Evolutionary conservation across 2,329 filamentous ascomycete species (phyloP).

Genomic region (Pyricularia sp.): DNA sequence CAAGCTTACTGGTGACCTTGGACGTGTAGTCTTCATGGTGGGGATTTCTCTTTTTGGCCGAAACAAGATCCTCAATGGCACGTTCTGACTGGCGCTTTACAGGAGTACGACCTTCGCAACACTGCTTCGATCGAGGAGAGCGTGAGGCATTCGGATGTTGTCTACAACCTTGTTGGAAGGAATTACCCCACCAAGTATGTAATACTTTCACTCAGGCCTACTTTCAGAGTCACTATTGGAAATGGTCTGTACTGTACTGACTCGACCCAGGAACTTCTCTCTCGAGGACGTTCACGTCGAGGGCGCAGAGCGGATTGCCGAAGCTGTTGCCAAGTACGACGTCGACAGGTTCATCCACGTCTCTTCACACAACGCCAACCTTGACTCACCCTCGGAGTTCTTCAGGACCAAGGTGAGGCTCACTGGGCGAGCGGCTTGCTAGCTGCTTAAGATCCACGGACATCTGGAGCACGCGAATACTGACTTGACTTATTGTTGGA

Average conservation of each 20-base stretch:
- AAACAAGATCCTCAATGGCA: background rate
- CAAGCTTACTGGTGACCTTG: conserved; percentile 91
- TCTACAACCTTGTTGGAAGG: conserved; percentile 91
- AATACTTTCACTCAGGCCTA: background rate
- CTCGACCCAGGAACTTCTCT: conserved; percentile 74
- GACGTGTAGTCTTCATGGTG: conserved; percentile 79
- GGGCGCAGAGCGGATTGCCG: conserved; percentile 82
- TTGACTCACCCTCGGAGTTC: conserved; percentile 76
- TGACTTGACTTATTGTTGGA: conserved; percentile 17
- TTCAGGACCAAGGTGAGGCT: conserved; percentile 66
- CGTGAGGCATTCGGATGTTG: conserved; percentile 92
- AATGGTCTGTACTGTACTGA: background rate
- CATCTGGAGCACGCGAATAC: background rate
- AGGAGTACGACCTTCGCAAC: conserved; percentile 94
- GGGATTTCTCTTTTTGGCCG: conserved; percentile 12
- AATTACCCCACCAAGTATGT: conserved; percentile 90
- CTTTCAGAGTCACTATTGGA: background rate
- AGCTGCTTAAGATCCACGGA: background rate
- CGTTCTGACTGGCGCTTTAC: background rate
- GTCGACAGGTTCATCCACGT: conserved; percentile 95
- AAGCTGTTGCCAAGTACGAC: conserved; percentile 95
- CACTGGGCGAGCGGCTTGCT: conserved; percentile 26
- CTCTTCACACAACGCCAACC: conserved; percentile 84
- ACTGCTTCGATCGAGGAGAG: conserved; percentile 93
- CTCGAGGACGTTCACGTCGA: conserved; percentile 90